Base-by-base conservation (phyloP, 2,329 filamentous ascomycete species). In the Cladosporium sp. region DNA sequence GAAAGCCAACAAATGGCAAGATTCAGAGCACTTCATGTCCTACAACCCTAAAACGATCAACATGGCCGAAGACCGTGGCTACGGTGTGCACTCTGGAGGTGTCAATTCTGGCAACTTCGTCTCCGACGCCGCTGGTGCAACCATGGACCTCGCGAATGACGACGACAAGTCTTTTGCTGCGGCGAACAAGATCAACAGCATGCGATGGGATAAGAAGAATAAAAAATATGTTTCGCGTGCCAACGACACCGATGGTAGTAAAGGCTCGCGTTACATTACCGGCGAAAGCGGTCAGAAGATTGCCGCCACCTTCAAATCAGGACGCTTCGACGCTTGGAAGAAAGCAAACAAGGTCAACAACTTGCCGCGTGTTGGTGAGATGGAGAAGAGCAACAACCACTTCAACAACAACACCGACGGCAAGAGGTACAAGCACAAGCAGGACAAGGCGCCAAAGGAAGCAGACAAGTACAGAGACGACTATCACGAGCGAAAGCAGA, bases 271-370 rank as follows among this genome's bases (percentile, higher is more conserved):
- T 64, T 65, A 60, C 56, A 84, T 96, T 73, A 85, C 96, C 50
- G 91, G 93, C 61, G 93, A 98, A 72, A 88, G 83, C 63, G 93
- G 93, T 49, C 88, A 92, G 74, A 97, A 96, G 76, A 96, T 98
- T 61, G 89, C 93, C 1, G 90, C 93, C 39, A 86, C 79, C 53
- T 97, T 98, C 80, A 85, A 92, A 65, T 91, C 85, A 68, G 93
- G 94, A 30, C 84, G 92, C 39, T 98, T 95, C 73, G 91, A 97
- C 66, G 82, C 79, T 57, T 98, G 93, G 94, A 86, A 85, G 68
- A 89, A 86, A 66, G 82, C 85, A 16, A 88, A 97, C 72, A 86
- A 88, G 57, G 75, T 97, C 40, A 82, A 83, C 50, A 79, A 83
- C 15, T 70, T 95, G 64, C 91, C 91, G 8, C 80, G 85, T 38